phyloP scores from a whole-genome alignment of 495 filamentous ascomycete species.

The Glutinoglossum americanum region DNA sequence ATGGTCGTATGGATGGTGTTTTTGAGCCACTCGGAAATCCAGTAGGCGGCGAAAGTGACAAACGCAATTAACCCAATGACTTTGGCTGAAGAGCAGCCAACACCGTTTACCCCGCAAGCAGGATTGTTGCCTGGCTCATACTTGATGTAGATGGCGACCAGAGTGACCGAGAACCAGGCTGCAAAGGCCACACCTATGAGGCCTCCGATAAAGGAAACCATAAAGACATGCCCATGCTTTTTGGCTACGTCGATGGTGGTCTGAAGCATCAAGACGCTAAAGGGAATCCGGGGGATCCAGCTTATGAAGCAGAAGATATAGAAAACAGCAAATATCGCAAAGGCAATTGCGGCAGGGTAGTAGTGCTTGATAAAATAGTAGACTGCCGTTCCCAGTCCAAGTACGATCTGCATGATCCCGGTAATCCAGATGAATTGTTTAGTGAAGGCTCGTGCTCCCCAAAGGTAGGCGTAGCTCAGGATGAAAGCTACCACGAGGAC shows the following conservation, averaged over 20 bases:
- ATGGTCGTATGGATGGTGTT: conserved; percentile 79
- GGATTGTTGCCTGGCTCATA: conserved; percentile 53
- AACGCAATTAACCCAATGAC: conserved; percentile 73
- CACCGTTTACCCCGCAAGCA: conserved; percentile 36
- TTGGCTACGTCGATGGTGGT: conserved; percentile 73
- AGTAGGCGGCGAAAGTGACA: conserved; percentile 75
- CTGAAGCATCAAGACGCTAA: conserved; percentile 75
- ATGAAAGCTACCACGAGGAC: conserved; percentile 47
- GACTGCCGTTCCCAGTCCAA: conserved; percentile 45
- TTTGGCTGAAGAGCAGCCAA: conserved; percentile 50
- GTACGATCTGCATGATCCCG: conserved; percentile 42
- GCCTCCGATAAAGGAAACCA: conserved; percentile 64
- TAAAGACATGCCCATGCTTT: conserved; percentile 62
- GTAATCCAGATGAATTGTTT: conserved; percentile 86
- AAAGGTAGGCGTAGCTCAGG: conserved; percentile 55
- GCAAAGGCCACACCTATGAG: conserved; percentile 50
- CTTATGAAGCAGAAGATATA: conserved; percentile 58
- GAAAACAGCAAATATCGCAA: conserved; percentile 61
- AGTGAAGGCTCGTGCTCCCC: conserved; percentile 56
- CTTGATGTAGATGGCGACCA: conserved; percentile 52
- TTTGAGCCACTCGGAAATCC: conserved; percentile 81
- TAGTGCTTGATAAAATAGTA: conserved; percentile 45
- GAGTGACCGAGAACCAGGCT: conserved; percentile 38
- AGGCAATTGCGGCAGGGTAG: conserved; percentile 68
- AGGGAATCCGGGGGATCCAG: conserved; percentile 77